These are phyloP conservation scores for Musa itinerans DNA, from an alignment of 176 grass and related monocot genomes.

Conservation along the genomic window DNA sequence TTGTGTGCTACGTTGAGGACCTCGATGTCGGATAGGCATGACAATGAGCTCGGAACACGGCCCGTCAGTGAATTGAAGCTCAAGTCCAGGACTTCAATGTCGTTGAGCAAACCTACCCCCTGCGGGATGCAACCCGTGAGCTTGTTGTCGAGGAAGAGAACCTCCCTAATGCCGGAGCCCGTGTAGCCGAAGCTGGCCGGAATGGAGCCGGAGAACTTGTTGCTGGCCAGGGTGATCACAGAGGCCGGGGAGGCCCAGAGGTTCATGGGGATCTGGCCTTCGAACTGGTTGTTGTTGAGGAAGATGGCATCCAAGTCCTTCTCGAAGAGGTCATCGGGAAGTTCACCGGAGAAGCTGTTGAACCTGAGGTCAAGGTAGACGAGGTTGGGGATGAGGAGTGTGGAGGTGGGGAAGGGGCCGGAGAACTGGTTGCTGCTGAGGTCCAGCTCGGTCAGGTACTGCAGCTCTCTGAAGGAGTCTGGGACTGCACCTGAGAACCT, in stretches of 20 bases:
- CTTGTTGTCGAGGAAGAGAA: conserved; percentile 86
- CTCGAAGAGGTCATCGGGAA: conserved; percentile 49
- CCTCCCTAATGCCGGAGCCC: conserved; percentile 40
- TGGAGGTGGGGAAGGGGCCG: conserved; percentile 47
- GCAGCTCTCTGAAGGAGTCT: conserved; percentile 48
- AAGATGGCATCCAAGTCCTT: conserved; percentile 75
- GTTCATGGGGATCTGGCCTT: conserved; percentile 54
- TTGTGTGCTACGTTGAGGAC: conserved; percentile 91
- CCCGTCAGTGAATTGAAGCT: conserved; percentile 73
- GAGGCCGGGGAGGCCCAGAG: conserved; percentile 70
- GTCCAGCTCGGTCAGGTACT: conserved; percentile 79
- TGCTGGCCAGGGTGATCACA: conserved; percentile 79
- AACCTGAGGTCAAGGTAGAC: conserved; percentile 83
- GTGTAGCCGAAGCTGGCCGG: conserved; percentile 42
- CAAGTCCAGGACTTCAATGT: conserved; percentile 70
- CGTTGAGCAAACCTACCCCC: conserved; percentile 46
- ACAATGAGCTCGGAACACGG: conserved; percentile 52
- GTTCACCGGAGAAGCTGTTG: conserved; percentile 69
- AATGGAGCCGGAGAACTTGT: conserved; percentile 55
- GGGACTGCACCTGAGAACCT: conserved; percentile 48
- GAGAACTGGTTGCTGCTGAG: conserved; percentile 82
- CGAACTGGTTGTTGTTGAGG: conserved; percentile 87
- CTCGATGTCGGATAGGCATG: conserved; percentile 68
- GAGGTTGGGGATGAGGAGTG: conserved; percentile 47
- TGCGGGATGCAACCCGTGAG: conserved; percentile 88